Conservation (phyloP, 768 basidiomycete genomes). For the Pulveroboletus sp. region DNA sequence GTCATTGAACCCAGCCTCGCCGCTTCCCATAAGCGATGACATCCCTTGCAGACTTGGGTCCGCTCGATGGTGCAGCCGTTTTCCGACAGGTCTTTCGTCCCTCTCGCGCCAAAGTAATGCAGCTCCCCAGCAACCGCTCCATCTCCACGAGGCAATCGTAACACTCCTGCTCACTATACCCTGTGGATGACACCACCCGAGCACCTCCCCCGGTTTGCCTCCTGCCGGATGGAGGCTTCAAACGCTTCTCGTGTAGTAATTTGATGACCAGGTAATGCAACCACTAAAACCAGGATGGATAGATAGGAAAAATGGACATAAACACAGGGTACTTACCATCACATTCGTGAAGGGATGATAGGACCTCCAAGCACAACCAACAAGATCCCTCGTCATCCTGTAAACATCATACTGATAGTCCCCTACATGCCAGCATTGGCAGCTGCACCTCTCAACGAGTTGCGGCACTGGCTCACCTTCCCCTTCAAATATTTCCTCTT, state of each 20-base stretch:
- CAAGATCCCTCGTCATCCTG: conserved; percentile 72
- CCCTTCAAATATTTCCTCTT: conserved; percentile 88
- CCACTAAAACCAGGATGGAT: conserved; percentile 57
- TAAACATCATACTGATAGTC: conserved; percentile 96
- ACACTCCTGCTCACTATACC: conserved; percentile 63
- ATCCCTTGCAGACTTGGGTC: conserved; percentile 47
- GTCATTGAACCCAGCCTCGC: conserved; percentile 54
- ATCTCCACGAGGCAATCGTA: conserved; percentile 65
- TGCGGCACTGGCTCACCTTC: conserved; percentile 53
- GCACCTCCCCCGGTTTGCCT: conserved; percentile 24
- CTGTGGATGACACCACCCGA: conserved; percentile 20
- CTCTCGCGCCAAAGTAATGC: conserved; percentile 38
- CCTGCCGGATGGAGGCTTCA: conserved; percentile 52
- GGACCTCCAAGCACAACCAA: conserved; percentile 61
- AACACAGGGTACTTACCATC: conserved; percentile 52
- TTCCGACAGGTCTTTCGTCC: conserved; percentile 34
- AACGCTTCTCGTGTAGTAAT: conserved; percentile 62
- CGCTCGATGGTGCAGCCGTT: conserved; percentile 20
- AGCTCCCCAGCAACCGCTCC: conserved; percentile 50
- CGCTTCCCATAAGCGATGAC: conserved; percentile 56
- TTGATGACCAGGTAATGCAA: conserved; percentile 78
- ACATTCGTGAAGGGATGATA: conserved; percentile 86
- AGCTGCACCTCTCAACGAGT: neutral
- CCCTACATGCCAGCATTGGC: conserved; percentile 39
- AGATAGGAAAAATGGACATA: neutral